Conservation (phyloP, 345 rosid species). For the Euclidium syriacum region DNA sequence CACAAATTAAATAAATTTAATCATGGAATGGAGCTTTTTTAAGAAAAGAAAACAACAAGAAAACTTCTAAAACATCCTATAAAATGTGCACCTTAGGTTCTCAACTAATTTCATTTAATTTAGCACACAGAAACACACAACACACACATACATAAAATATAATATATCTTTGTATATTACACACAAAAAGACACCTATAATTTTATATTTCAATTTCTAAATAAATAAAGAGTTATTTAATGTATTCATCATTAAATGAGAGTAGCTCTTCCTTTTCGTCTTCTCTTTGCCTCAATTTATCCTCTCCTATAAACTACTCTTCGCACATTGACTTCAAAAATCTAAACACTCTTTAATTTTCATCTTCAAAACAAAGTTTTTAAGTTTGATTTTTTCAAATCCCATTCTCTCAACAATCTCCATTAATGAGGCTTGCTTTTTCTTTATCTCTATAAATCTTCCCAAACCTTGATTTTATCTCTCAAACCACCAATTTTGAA, state of each 20-base stretch:
- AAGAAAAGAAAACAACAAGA: too few species aligned
- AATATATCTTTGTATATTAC: slow-evolving; percentile 3
- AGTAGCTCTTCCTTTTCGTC: background rate
- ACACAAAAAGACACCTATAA: background rate
- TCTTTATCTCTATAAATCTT: slow-evolving; percentile 13
- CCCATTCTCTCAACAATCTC: slow-evolving; percentile 32
- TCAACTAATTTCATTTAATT: slow-evolving; percentile 36
- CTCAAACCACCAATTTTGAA: slow-evolving; percentile 7
- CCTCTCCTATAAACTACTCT: slow-evolving; percentile 8
- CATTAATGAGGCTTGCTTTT: slow-evolving; percentile 30
- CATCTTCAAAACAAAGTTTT: slow-evolving; percentile 15
- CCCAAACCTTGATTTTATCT: slow-evolving; percentile 10
- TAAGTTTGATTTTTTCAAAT: too few species aligned
- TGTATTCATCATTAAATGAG: slow-evolving; percentile 13
- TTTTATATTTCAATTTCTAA: background rate
- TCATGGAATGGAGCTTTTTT: too few species aligned
- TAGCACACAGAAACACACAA: slow-evolving; percentile 10
- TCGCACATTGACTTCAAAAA: slow-evolving; percentile 18
- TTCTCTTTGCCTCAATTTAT: background rate
- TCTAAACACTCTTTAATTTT: background rate
- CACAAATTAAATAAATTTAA: too few species aligned
- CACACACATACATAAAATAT: background rate
- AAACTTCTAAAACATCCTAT: too few species aligned
- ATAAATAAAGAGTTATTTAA: slow-evolving; percentile 12
- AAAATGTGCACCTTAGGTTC: too few species aligned